A percentile compares a stretch with the other conserved stretches of the same genome.
Conservation (phyloP, 257 asterid species). For the Voacanga thouarsii region DNA sequence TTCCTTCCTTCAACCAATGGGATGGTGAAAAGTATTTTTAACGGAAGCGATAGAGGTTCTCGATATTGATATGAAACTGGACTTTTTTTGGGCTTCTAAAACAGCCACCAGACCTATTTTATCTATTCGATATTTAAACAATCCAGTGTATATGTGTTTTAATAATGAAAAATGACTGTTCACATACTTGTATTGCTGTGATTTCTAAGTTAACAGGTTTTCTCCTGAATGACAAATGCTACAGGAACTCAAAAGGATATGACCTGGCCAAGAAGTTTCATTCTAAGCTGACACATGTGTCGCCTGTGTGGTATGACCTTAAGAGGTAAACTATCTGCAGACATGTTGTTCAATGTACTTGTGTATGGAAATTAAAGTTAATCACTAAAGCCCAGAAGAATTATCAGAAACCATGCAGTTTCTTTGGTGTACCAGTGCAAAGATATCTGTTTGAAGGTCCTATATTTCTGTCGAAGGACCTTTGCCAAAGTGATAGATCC, state of each 20-base stretch:
- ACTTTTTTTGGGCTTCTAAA: too few species aligned
- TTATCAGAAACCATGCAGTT: background rate
- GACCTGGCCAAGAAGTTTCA: conserved; percentile 76
- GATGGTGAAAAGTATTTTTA: too few species aligned
- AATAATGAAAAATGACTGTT: background rate
- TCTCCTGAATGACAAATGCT: conserved; percentile 20
- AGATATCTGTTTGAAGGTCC: background rate
- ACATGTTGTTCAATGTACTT: background rate
- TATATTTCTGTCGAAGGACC: background rate
- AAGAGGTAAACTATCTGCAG: conserved; percentile 47
- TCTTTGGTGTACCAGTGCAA: background rate
- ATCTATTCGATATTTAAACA: background rate
- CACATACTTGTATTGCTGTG: background rate
- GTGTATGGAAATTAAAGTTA: background rate
- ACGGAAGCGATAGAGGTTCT: too few species aligned
- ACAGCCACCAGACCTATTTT: background rate
- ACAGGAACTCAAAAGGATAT: conserved; percentile 93
- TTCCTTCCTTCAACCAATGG: background rate
- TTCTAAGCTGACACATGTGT: conserved; percentile 78
- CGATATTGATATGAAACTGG: too few species aligned
- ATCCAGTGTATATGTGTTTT: background rate
- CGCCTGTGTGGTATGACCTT: conserved; percentile 96
- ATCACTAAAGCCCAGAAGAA: background rate
- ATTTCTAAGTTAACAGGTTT: conserved; percentile 1
- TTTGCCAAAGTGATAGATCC: background rate